phyloP scores from a whole-genome alignment of 352 stramenopile species.

The Pythium vanterpoolii region DNA sequence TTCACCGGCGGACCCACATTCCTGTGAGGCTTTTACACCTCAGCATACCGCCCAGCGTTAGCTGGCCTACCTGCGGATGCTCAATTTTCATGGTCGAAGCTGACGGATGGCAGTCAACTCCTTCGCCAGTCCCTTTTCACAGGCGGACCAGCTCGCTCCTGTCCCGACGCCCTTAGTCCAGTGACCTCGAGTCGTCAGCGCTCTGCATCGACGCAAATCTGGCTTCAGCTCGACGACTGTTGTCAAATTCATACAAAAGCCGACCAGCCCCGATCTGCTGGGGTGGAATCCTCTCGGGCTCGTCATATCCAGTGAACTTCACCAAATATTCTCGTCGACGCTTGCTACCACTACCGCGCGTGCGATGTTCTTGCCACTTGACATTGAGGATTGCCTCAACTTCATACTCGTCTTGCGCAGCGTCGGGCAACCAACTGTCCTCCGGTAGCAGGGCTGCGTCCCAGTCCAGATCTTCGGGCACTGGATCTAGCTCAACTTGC shows the following conservation, averaged over 20 bases:
- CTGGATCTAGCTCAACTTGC: background rate
- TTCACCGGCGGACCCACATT: background rate
- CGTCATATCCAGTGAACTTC: constrained; percentile 4
- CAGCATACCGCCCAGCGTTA: background rate
- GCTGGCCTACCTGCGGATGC: background rate
- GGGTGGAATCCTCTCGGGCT: background rate
- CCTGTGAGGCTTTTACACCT: background rate
- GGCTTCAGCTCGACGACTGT: background rate
- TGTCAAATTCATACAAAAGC: constrained; percentile 8
- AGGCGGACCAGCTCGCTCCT: background rate
- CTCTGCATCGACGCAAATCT: constrained; percentile 10
- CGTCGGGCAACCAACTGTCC: constrained; percentile 17
- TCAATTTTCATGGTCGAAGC: background rate
- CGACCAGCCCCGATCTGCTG: background rate
- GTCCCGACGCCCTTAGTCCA: background rate
- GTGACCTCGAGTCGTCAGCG: background rate
- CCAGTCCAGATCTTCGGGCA: constrained; percentile 4
- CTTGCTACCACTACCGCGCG: background rate
- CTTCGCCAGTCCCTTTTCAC: background rate
- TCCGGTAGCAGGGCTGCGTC: constrained; percentile 21
- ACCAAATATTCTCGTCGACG: background rate
- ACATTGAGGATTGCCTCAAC: constrained; percentile 17
- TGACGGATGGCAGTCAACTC: background rate
- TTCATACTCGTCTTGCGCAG: constrained; percentile 3
- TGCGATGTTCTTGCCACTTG: background rate